Evolutionary conservation across 148 eudicot species (phyloP), one percentile per base, ranked within the genome.

Genomic region (Camellia sinensis): DNA sequence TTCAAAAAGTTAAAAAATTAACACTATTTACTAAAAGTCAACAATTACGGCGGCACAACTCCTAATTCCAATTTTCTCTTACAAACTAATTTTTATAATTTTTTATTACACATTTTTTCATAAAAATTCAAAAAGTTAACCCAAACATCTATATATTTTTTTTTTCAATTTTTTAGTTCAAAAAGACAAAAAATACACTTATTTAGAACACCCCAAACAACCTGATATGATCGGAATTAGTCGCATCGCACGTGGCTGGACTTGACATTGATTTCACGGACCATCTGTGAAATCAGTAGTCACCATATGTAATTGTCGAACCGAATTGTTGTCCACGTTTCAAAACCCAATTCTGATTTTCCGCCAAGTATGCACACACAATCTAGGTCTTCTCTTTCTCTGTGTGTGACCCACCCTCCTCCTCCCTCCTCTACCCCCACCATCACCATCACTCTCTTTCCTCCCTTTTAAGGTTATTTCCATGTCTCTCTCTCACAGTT

Each of bases 291-390:
- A 43, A 15, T 68, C 19, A n/a, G 37, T 29, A 29, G 73, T 70
- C 54, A 44, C 54, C 14, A 29, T 19, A 14, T 29, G 37, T 1
- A 29, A 29, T 12, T 41, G n/a, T 13, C 48, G 48, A 29, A 40
- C 71, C 50, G 18, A 12, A 66, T 66, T 40, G 71, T 15, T 71
- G 74, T 48, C 75, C 60, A 48, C 75, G 74, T 46, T 71, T 71
- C 56, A 40, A 46, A 71, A 48, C 12, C 40, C 56, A 18, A 50
- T 9, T 48, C 75, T 50, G 60, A 12, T 71, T 71, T 71, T 71
- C 60, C 75, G 75, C 75, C 60, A 71, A 71, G 43, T 50, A 71
- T 71, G 13, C 37, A 50, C 14, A 3, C 1, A 37, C 48, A 71
- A 57, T 1, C 43, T 52, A 50, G 59, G 41, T 52, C 29, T 71